Percentiles rank a stretch among this genome's conserved stretches.
These are phyloP conservation scores for Chamaecyparis obtusa DNA, from an alignment of 75 land plant species.

Conservation along the genomic window DNA sequence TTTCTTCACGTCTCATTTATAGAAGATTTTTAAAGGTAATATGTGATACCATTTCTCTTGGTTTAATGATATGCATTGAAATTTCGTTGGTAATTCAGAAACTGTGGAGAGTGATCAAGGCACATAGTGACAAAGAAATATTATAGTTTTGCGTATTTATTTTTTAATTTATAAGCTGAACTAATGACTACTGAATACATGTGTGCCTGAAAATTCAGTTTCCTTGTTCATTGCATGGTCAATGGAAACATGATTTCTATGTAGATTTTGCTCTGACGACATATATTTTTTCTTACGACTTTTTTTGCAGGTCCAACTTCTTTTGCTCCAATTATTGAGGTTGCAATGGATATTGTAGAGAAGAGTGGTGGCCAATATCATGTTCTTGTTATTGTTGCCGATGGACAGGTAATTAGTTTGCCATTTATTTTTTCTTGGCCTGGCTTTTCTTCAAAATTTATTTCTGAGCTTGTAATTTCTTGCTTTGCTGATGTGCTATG, in stretches of 20 bases:
- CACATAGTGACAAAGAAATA: not conserved
- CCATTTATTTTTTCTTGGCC: not conserved
- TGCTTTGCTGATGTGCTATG: not conserved
- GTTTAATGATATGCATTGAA: not conserved
- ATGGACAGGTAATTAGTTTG: constrained; percentile 61
- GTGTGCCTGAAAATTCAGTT: not conserved
- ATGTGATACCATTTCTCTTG: not conserved
- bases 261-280: not conserved
- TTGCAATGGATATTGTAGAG: constrained; percentile 75
- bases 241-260: not conserved
- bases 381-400: constrained; percentile 85
- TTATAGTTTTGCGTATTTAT: not conserved
- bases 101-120: not conserved
- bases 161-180: not conserved
- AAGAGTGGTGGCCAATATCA: constrained; percentile 91
- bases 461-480: not conserved
- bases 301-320: constrained; percentile 78
- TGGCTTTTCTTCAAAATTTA: not conserved
- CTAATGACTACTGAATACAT: not conserved
- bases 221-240: not conserved
- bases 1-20: not conserved
- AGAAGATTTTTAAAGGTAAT: not conserved
- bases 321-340: constrained; percentile 80
- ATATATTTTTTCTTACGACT: not conserved
- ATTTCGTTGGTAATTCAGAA: not conserved